Base-by-base conservation (phyloP, 2,329 filamentous ascomycete genomes). In the Arthrobotrys sphaeroides region DNA sequence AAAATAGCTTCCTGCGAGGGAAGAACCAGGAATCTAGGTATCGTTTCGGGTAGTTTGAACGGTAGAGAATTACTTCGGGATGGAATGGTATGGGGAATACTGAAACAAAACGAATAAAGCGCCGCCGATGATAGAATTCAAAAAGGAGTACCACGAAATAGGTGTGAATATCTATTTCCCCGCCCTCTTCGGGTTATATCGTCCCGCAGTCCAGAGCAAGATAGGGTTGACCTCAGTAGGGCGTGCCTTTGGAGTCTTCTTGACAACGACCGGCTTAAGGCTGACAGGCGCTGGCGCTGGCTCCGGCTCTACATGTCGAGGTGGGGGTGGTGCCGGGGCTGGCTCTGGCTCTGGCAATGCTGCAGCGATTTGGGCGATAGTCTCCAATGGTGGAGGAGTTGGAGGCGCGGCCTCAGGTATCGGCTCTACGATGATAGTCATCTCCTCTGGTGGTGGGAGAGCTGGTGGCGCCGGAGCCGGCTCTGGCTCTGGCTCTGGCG, bases 151-250 rank as follows among this genome's bases (percentile, higher is more conserved):
- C 20, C 36, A 60, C 12, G 26, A 28, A 43, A 45, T 60, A n/a
- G 16, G 13, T 3, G 59, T n/a, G 24, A 22, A 24, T 33, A 10
- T 47, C 22, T 42, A 40, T 45, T 36, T 40, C 7, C 62, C 36
- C 18, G 24, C 22, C 65, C 43, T 77, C 33, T 77, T 77, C 40
- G 77, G 67, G 20, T 77, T 78, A 70, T 78, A 78, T 47, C 79
- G 72, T n/a, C 79, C 79, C 18, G 79, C 79, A 36, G 79, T 79
- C 79, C 79, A 80, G 72, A 79, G 78, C 38, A 80, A 51, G 59
- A 80, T 65, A 2, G 79, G 79, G 42, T 70, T 76, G 28, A 76
- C 59, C 16, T 59, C 49, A 5, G 77, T 60, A 7, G 78, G 76
- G 13, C 78, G 79, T 0, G 78, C 64, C 13, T 78, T 78, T 5